Evolutionary conservation across 1,284 basidiomycete genomes (phyloP).

Genomic region (Chalciporus piperatoides): DNA sequence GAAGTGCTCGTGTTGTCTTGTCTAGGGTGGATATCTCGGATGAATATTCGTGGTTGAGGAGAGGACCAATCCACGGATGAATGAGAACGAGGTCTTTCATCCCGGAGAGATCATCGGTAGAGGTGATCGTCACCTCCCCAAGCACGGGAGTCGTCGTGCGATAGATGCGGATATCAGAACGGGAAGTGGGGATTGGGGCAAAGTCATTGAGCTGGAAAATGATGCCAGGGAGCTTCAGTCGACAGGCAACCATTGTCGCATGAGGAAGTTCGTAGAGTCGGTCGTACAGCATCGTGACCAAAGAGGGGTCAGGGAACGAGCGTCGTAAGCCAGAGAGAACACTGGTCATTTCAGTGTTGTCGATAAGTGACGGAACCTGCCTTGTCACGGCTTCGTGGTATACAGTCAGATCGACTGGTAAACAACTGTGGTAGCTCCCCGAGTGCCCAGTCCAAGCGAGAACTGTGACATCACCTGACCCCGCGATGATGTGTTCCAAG

Average conservation of each 20-base stretch:
- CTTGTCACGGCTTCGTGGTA: not conserved
- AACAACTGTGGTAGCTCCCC: slow-evolving; percentile 1
- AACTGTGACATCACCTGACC: slow-evolving; percentile 1
- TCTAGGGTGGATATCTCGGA: not conserved
- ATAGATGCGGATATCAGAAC: not conserved
- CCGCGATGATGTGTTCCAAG: slow-evolving; percentile 1
- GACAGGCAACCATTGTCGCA: not conserved
- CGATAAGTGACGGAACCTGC: not conserved
- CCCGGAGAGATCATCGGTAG: not conserved
- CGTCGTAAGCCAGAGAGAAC: too few species aligned
- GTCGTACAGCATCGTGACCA: not conserved
- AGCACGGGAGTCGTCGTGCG: not conserved
- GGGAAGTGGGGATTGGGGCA: not conserved
- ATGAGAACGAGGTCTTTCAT: not conserved
- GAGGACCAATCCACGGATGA: slow-evolving; percentile 13
- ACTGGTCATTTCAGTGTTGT: too few species aligned
- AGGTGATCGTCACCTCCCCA: slow-evolving; percentile 5
- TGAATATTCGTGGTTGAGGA: slow-evolving; percentile 12
- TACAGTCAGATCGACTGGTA: slow-evolving; percentile 1
- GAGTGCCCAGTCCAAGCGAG: slow-evolving; percentile 4
- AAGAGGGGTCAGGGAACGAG: slow-evolving; percentile 1
- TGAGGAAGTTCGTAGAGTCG: slow-evolving; percentile 2
- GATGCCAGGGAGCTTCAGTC: slow-evolving; percentile 8
- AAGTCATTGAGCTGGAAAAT: slow-evolving; percentile 3
- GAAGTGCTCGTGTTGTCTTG: not conserved